These are phyloP conservation scores for Cydonia oblonga DNA, from an alignment of 331 rosid genomes.

Conservation along the genomic window DNA sequence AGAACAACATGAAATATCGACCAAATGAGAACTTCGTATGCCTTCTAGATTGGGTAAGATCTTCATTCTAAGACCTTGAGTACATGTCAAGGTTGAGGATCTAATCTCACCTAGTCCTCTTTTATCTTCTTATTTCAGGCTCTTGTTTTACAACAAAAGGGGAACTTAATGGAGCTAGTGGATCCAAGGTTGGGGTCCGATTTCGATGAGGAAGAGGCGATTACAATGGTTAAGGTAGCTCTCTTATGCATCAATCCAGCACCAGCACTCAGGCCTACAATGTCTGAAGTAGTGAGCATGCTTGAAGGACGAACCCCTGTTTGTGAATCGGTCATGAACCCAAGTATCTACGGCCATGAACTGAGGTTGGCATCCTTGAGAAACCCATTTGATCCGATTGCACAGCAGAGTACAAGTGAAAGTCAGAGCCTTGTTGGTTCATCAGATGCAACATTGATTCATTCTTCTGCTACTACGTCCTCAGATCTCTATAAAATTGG, in stretches of 20 bases:
- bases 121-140: conserved; percentile 4
- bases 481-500: not conserved
- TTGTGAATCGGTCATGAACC: conserved; percentile 3
- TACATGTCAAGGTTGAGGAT: too few relatives aligned
- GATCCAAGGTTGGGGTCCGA: conserved; percentile 17
- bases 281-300: conserved; percentile 25
- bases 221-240: conserved; percentile 23
- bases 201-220: conserved; percentile 10
- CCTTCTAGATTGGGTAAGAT: conserved; percentile 26
- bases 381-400: conserved; percentile 7
- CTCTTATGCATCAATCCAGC: conserved; percentile 29
- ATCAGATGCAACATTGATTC: not conserved
- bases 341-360: conserved; percentile 5
- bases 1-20: conserved; percentile 14
- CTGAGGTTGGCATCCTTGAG: conserved; percentile 5
- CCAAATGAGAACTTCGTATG: conserved; percentile 12
- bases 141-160: conserved; percentile 19
- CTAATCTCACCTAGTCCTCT: too few relatives aligned
- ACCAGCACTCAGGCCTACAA: conserved; percentile 28
- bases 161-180: conserved; percentile 22
- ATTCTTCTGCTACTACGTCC: not conserved
- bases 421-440: not conserved
- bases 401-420: not conserved
- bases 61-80: not conserved
- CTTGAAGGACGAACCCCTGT: conserved; percentile 10